Base-by-base conservation (phyloP, 306 rosid genomes). In the Boehmeria nivea region DNA sequence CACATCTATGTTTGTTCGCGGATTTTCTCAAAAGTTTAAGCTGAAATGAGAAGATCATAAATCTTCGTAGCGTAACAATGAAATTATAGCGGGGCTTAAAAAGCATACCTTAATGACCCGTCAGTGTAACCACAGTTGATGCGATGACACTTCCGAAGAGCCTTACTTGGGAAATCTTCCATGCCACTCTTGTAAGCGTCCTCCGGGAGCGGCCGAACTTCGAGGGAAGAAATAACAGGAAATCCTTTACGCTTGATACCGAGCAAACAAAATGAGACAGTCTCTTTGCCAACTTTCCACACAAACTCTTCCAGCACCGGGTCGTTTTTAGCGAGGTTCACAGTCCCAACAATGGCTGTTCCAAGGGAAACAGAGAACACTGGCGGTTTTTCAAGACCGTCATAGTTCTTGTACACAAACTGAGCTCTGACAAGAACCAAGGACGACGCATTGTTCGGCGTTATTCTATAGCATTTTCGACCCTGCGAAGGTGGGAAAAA, bases 271-370 rank as follows among this genome's bases (percentile, higher is more conserved):
- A 87, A 80, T 3, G 75, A 47, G 20, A 84, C 45, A 3, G 63
- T 61, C 31, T 82, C 95, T 63, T 78, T 87, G 36, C 60, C 74
- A 57, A 72, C 62, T 60, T 73, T 69, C 95, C 95, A 90, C 0
- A 90, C 40, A 66, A 87, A 84, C 72, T 87, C 95, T 72, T 90
- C 95, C 15, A 54, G 71, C 86, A 81, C 77, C 6, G 98, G 95
- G 64, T 84, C 98, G 26, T 64, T 59, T 55, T 72, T 65, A 18
- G 71, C 51, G 45, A 90, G 86, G 60, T 84, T 70, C 43, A 84
- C 42, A 19, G 42, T 72, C 34, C 81, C 68, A 61, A 86, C 73
- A 49, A 70, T 70, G 44, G 98, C 82, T 54, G 89, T 90, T 26
- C 91, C 98, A 64, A 90, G 60, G 56, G 95, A 90, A 36, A 84